A percentile compares a stretch with the other conserved stretches of the same genome.
Evolutionary conservation across 2,329 filamentous ascomycete genomes (phyloP).

Genomic region (Aspergillus melleus): DNA sequence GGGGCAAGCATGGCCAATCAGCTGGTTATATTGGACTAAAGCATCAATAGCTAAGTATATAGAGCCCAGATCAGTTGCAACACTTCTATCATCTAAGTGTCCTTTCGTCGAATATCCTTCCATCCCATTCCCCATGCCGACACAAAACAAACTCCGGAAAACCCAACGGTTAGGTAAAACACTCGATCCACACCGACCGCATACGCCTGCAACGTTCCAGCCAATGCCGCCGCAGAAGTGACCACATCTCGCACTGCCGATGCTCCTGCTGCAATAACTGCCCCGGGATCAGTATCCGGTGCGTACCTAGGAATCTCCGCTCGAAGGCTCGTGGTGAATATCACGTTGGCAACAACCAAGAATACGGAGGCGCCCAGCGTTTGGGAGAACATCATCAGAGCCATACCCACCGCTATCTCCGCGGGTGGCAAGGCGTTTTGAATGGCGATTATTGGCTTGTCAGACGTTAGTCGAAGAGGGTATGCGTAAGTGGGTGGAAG

Average conservation of each 20-base stretch:
- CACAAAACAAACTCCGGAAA: constrained; percentile 15
- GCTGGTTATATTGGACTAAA: not conserved
- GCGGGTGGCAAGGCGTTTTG: constrained; percentile 37
- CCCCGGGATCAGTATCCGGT: constrained; percentile 34
- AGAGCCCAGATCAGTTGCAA: too few relatives aligned
- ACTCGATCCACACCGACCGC: constrained; percentile 22
- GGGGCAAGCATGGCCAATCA: not conserved
- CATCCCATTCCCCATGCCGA: constrained; percentile 28
- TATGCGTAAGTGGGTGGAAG: not conserved
- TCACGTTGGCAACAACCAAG: constrained; percentile 52
- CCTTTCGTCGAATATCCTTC: constrained; percentile 24
- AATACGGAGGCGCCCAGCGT: constrained; percentile 49
- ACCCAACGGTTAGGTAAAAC: constrained; percentile 25
- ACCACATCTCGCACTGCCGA: constrained; percentile 40
- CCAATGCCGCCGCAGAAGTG: constrained; percentile 24
- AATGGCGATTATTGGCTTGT: constrained; percentile 37
- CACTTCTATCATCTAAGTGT: not conserved
- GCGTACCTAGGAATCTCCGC: constrained; percentile 32
- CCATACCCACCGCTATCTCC: constrained; percentile 42
- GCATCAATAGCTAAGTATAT: too few relatives aligned
- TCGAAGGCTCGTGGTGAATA: constrained; percentile 49
- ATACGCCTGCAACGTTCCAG: constrained; percentile 36
- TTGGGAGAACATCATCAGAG: constrained; percentile 42
- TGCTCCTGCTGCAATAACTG: constrained; percentile 44
- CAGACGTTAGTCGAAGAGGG: not conserved